Conservation (phyloP, 768 basidiomycete species). For the Solioccasus polychromus region DNA sequence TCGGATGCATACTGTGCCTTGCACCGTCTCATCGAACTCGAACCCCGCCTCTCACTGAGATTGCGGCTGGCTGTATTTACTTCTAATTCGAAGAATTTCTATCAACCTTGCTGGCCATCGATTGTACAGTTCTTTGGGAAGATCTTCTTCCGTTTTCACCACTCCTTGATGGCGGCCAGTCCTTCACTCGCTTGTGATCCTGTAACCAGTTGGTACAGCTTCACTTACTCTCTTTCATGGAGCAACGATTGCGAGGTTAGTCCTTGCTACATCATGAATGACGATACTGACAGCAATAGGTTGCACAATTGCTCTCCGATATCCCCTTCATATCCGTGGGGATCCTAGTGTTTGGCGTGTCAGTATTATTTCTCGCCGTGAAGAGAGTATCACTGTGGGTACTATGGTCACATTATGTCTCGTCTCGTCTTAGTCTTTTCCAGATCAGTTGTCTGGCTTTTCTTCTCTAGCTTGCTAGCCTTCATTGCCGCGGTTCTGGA, state of each 20-base stretch:
- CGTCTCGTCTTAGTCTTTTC: slow-evolving; percentile 1
- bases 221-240: slow-evolving; percentile 33
- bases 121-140: slow-evolving; percentile 10
- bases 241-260: slow-evolving; percentile 45
- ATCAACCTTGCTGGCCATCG: slow-evolving; percentile 2
- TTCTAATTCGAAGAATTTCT: no score
- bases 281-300: slow-evolving; percentile 32
- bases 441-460: slow-evolving; percentile 51
- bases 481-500: slow-evolving; percentile 66
- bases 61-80: slow-evolving; percentile 5
- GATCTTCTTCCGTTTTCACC: slow-evolving; percentile 13
- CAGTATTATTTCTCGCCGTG: slow-evolving; percentile 53
- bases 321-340: slow-evolving; percentile 69
- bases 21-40: not conserved
- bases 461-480: slow-evolving; percentile 53
- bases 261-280: slow-evolving; percentile 10
- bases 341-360: slow-evolving; percentile 59
- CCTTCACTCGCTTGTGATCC: slow-evolving; percentile 11
- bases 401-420: not conserved
- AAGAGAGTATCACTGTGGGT: slow-evolving; percentile 53
- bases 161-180: slow-evolving; percentile 19
- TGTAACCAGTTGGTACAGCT: slow-evolving; percentile 17
- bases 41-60: slow-evolving; percentile 2
- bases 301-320: slow-evolving; percentile 56
- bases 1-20: not conserved